Evolutionary conservation across 1,139 yeast species (phyloP).

Genomic region (Debaryomyces sp.): DNA sequence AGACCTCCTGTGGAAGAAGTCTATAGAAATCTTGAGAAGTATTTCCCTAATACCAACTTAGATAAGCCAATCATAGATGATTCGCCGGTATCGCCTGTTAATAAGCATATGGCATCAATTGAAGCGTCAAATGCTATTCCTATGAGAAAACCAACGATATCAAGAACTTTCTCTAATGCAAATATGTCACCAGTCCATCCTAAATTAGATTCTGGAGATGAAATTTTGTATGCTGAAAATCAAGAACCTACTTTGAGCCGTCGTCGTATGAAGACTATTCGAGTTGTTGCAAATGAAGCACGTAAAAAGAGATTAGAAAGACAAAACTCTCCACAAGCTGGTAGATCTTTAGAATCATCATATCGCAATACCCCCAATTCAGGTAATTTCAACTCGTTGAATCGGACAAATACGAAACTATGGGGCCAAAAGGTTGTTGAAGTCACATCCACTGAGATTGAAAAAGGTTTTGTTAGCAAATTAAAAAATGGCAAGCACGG

Average conservation of each 20-base stretch:
- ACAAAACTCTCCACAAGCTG: conserved; percentile 14
- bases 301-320: conserved; percentile 51
- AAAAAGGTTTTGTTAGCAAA: conserved; percentile 59
- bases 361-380: conserved; percentile 10
- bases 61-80: conserved; percentile 92
- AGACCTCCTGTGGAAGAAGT: conserved; percentile 96
- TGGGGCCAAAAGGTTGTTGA: conserved; percentile 97
- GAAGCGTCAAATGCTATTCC: conserved; percentile 11
- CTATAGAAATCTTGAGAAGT: conserved; percentile 85
- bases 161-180: conserved; percentile 52
- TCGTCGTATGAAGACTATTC: conserved; percentile 73
- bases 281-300: conserved; percentile 94
- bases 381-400: conserved; percentile 31
- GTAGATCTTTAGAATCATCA: conserved; percentile 8
- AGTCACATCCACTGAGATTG: conserved; percentile 75
- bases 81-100: conserved; percentile 61
- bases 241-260: conserved; percentile 33
- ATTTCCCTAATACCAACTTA: conserved; percentile 89
- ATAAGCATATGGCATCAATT: conserved; percentile 6
- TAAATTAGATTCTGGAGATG: conserved; percentile 33
- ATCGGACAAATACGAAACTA: conserved; percentile 87
- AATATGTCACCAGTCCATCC: conserved; percentile 43
- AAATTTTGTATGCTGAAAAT: conserved; percentile 35
- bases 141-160: conserved; percentile 39
- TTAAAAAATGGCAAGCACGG: conserved; percentile 63